Base-by-base conservation (phyloP, 164 flowering plant genomes). In the Liquidambar formosana region DNA sequence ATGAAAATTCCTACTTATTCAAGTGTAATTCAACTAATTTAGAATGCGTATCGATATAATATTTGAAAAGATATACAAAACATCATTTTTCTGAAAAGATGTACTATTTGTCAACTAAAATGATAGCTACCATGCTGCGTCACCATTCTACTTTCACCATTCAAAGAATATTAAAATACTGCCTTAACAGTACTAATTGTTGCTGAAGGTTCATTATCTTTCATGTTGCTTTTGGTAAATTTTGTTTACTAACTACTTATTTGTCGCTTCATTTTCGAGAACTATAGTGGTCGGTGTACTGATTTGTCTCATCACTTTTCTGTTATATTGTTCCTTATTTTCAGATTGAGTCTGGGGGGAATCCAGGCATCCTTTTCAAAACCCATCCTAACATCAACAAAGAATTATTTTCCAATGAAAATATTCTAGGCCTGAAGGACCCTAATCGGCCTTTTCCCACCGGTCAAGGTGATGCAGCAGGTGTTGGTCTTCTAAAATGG, bases 341-440 rank as follows among this genome's bases (percentile, higher is more conserved):
- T 63, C 88, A 96, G 99, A 83, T 92, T 74, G 97, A 96, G 80
- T 79, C 86, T 68, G 86, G 89, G 28, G 89, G 78, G 5, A 88
- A 89, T 84, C 84, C 88, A 9, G 85, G 83, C 70, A 76, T 96
- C 65, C 74, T 86, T 61, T 96, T 89, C 83, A 96, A 93, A 78
- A 90, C 98, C 10, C 99, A 96, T 52, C 99, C 98, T 59, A 93
- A 96, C 78, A 93, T 96, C 78, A 96, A 93, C 88, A 96, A 84
- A 67, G 99, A 96, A 70, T 77, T 96, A 57, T 96, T 87, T 76
- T 75, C 90, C 48, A 86, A 76, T 80, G 95, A 90, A 75, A 92
- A 86, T 76, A 87, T 93, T 77, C 81, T 96, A 61, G 97, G 99
- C 58, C 79, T 87, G 69, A 93, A 86, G 86, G 97, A 96, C 68